Evolutionary conservation across 106 monocot genomes (phyloP), one percentile per base, ranked within the genome.

Genomic region (Dioscorea dumetorum): DNA sequence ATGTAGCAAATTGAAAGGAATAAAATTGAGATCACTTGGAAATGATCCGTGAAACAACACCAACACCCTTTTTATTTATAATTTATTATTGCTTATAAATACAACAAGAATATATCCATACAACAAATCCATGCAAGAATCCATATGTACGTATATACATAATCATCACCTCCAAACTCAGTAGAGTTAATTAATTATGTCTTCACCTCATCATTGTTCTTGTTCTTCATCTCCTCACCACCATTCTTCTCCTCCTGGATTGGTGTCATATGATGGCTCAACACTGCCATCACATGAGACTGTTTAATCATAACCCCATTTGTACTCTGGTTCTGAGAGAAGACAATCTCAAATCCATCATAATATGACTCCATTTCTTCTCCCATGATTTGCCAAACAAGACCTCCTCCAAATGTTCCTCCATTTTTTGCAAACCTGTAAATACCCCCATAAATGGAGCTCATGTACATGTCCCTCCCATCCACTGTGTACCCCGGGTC

Each of bases 371-470:
- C 84, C 84, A 84, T 84, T 17, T 73, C 80, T 31, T 73, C 66
- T 8, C 73, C 77, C 75, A 84, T 61, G n/a, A 80, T 0, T 56
- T 84, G 84, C 84, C 84, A 84, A 24, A 84, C 63, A 8, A 84
- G 60, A 12, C 80, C 84, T 12, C 84, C 84, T 0, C 63, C 69
- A 33, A 80, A 24, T 7, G 67, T 41, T 15, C 84, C 84, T 13
- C 73, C 68, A 31, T 16, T 13, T 64, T 50, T 73, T 5, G 84
- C 84, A 1, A 49, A 70, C 8, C 31, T 28, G 65, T 80, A 80
- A 31, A 80, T 84, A 16, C 56, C 14, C 1, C 24, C 22, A 21
- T 84, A 84, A 0, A 84, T n/a, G 18, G 57, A 15, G 53, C 58
- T 16, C 7, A 84, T 33, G 66, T 70, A 84, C 3, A 7, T 11